Percentiles rank a stretch among this genome's conserved stretches.
phyloP scores from a whole-genome alignment of 176 grass and related monocot species.

The Aegilops bicornis region DNA sequence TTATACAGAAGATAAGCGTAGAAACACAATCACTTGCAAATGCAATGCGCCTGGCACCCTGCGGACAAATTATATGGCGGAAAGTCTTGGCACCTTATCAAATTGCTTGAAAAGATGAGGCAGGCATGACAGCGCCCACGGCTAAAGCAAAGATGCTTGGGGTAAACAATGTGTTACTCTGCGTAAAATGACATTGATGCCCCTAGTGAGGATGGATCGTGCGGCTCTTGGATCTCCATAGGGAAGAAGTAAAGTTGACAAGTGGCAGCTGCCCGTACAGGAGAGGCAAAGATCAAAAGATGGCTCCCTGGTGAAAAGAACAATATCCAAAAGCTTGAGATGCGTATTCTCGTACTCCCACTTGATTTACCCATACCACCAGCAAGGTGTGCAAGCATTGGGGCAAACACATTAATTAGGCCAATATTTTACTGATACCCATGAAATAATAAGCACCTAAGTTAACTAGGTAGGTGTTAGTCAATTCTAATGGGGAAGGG shows the following conservation, averaged over 20 bases:
- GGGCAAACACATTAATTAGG: constrained; percentile 7
- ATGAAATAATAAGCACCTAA: background rate
- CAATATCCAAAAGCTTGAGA: constrained; percentile 57
- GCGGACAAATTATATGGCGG: background rate
- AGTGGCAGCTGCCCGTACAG: constrained; percentile 30
- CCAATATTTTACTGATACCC: background rate
- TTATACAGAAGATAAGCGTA: background rate
- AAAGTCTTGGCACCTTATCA: background rate
- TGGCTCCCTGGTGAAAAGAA: constrained; percentile 26
- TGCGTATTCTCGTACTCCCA: constrained; percentile 51
- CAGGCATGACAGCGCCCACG: background rate
- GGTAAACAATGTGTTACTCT: background rate
- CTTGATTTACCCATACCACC: constrained; percentile 20
- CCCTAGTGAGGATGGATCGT: background rate
- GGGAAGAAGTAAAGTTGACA: background rate
- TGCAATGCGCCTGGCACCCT: background rate
- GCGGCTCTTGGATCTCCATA: background rate
- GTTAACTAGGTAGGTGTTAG: background rate
- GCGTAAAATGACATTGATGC: background rate
- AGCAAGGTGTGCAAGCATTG: background rate
- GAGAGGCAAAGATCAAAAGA: constrained; percentile 22
- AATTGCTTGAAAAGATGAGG: constrained; percentile 42
- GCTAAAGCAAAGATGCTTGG: constrained; percentile 18
- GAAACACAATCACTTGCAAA: background rate
- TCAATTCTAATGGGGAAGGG: background rate